Conservation (phyloP, 805 yeast species). For the Myxozyma neotropica region DNA sequence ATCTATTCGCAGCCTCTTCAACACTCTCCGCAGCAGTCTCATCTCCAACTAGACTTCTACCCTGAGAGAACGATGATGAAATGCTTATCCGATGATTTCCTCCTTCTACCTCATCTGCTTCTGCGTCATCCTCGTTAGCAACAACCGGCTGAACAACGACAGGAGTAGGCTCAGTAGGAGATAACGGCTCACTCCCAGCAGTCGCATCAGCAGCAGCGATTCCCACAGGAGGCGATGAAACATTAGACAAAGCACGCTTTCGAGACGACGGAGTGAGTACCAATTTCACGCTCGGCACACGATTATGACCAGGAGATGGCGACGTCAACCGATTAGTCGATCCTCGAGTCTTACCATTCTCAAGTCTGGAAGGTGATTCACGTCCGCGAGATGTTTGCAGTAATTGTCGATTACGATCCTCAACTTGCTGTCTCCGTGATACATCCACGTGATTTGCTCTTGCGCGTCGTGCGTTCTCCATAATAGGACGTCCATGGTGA, state of each 20-base stretch:
- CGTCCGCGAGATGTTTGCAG: conserved; percentile 12
- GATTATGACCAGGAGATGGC: neutral
- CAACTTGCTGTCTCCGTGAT: conserved; percentile 13
- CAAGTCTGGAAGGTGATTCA: conserved; percentile 1
- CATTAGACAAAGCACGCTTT: neutral
- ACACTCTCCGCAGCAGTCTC: neutral
- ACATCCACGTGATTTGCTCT: conserved; percentile 6
- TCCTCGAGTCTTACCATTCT: neutral
- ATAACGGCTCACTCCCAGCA: too few species aligned
- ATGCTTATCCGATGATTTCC: neutral
- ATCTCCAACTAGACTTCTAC: conserved; percentile 19
- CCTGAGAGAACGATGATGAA: conserved; percentile 7
- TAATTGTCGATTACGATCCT: conserved; percentile 17
- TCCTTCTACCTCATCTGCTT: neutral
- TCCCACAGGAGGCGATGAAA: neutral
- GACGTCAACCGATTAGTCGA: neutral
- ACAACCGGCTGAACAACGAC: too few species aligned
- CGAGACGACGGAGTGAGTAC: conserved; percentile 14
- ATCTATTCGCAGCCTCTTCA: neutral
- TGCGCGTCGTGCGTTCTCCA: neutral
- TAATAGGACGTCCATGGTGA: conserved; percentile 50
- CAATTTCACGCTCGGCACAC: conserved; percentile 6
- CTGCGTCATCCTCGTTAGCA: neutral
- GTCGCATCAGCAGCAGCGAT: neutral
- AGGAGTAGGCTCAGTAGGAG: too few species aligned